A percentile compares a stretch with the other conserved stretches of the same genome.
These are phyloP conservation scores for Colletotrichum australisinense DNA, from an alignment of 2,329 filamentous ascomycete species.

Conservation along the genomic window DNA sequence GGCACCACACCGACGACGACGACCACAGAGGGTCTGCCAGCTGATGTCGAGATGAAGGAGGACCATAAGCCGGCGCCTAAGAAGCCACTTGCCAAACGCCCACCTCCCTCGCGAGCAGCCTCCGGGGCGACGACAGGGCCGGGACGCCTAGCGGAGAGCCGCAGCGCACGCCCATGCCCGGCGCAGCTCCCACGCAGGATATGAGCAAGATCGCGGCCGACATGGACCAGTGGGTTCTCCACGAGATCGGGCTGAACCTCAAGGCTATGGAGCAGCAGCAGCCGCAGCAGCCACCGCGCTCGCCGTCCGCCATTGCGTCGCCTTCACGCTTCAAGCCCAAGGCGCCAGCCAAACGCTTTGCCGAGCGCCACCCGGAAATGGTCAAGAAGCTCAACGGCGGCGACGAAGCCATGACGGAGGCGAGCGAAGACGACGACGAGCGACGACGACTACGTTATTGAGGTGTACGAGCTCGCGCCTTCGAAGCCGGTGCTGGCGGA, in stretches of 20 bases:
- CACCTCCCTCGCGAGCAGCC: neutral
- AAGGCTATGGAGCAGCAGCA: conserved; percentile 54
- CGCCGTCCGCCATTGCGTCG: conserved; percentile 31
- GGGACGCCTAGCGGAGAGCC: conserved; percentile 4
- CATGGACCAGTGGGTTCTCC: conserved; percentile 69
- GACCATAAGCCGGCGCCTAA: conserved; percentile 13
- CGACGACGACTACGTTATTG: conserved; percentile 71
- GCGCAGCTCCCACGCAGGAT: conserved; percentile 51
- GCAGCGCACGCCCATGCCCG: conserved; percentile 38
- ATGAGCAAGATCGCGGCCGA: conserved; percentile 63
- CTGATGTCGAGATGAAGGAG: conserved; percentile 9
- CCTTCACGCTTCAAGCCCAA: conserved; percentile 66
- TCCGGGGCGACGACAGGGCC: neutral
- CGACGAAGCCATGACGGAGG: conserved; percentile 52
- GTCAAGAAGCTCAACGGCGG: conserved; percentile 37
- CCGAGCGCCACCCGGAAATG: conserved; percentile 64
- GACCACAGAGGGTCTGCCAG: neutral
- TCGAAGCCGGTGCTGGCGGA: conserved; percentile 60
- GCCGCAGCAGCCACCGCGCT: conserved; percentile 39
- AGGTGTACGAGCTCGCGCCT: conserved; percentile 73
- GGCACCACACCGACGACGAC: conserved; percentile 40
- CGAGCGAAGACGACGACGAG: conserved; percentile 55
- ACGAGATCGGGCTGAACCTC: conserved; percentile 67
- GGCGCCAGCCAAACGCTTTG: conserved; percentile 64
- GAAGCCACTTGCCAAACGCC: conserved; percentile 31